Evolutionary conservation across 352 stramenopile species (phyloP).

Genomic region (Phytophthora colocasiae): DNA sequence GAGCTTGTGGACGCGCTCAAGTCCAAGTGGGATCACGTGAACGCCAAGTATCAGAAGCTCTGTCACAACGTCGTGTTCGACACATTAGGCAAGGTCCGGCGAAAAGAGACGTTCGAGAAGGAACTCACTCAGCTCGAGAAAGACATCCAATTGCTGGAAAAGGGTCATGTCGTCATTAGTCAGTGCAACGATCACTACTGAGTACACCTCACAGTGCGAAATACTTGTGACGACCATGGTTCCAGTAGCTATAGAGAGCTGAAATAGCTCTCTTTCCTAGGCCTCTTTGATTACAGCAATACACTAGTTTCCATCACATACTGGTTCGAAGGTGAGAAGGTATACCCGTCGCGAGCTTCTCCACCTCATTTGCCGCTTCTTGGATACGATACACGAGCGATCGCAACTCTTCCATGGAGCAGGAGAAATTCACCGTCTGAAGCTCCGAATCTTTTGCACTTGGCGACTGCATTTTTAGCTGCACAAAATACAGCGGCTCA

Average conservation of each 20-base stretch:
- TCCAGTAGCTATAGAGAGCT: not conserved
- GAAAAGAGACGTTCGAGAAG: constrained; percentile 94
- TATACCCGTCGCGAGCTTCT: constrained; percentile 49
- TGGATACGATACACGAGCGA: constrained; percentile 78
- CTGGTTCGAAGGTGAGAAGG: constrained; percentile 22
- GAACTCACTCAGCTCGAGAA: constrained; percentile 93
- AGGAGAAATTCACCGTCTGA: constrained; percentile 58
- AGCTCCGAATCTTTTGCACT: constrained; percentile 28
- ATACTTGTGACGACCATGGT: constrained; percentile 12
- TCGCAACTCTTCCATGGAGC: constrained; percentile 72
- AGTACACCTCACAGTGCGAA: not conserved
- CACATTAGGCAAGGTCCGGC: constrained; percentile 91
- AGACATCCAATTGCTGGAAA: constrained; percentile 90
- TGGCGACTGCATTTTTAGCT: constrained; percentile 67
- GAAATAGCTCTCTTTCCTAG: constrained; percentile 3
- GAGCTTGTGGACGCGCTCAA: constrained; percentile 92
- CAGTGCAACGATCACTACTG: constrained; percentile 63
- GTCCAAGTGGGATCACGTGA: constrained; percentile 94
- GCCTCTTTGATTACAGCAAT: constrained; percentile 21
- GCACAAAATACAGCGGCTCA: constrained; percentile 67
- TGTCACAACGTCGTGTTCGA: constrained; percentile 95
- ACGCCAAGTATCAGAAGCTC: constrained; percentile 95
- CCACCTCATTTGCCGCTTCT: constrained; percentile 65
- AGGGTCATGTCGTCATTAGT: constrained; percentile 71
- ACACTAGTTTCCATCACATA: constrained; percentile 15